A percentile compares a stretch with the other conserved stretches of the same genome.
These are phyloP conservation scores for Prunella vulgaris DNA, from an alignment of 257 asterid genomes.

Conservation along the genomic window DNA sequence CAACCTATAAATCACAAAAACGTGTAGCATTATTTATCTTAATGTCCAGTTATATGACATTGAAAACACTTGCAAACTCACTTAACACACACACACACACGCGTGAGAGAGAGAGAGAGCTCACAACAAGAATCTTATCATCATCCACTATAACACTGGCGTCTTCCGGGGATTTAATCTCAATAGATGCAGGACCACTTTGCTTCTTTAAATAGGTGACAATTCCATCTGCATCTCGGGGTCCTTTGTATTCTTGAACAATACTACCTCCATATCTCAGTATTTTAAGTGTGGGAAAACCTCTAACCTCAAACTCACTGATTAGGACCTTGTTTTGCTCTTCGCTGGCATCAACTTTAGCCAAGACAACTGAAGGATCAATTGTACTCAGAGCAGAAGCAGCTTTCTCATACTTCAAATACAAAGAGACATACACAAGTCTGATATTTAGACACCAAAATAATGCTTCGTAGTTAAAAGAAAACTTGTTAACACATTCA, in stretches of 20 bases:
- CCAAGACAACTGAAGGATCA: slow-evolving; percentile 71
- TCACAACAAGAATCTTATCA: slow-evolving; percentile 67
- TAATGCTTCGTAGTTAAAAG: neutral
- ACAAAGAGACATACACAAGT: slow-evolving; percentile 11
- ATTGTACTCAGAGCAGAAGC: slow-evolving; percentile 63
- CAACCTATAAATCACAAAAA: slow-evolving; percentile 48
- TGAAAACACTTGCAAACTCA: neutral
- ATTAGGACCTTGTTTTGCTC: slow-evolving; percentile 59
- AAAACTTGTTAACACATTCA: neutral
- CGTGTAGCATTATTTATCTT: neutral
- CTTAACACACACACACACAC: neutral
- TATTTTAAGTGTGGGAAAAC: slow-evolving; percentile 81
- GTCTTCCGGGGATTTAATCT: slow-evolving; percentile 63
- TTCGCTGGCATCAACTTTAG: slow-evolving; percentile 70
- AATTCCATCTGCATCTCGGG: slow-evolving; percentile 89
- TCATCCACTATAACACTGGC: slow-evolving; percentile 43
- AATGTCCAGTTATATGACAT: slow-evolving; percentile 6
- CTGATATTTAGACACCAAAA: neutral
- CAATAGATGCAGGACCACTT: slow-evolving; percentile 79
- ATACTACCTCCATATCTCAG: slow-evolving; percentile 73
- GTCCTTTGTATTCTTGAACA: slow-evolving; percentile 86
- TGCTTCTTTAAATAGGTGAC: slow-evolving; percentile 62
- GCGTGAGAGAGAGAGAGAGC: slow-evolving; percentile 18
- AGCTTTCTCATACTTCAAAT: slow-evolving; percentile 82
- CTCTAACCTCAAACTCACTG: slow-evolving; percentile 46